Base-by-base conservation (phyloP, 163 green algal genomes). In the Smithsoniella earleae region DNA sequence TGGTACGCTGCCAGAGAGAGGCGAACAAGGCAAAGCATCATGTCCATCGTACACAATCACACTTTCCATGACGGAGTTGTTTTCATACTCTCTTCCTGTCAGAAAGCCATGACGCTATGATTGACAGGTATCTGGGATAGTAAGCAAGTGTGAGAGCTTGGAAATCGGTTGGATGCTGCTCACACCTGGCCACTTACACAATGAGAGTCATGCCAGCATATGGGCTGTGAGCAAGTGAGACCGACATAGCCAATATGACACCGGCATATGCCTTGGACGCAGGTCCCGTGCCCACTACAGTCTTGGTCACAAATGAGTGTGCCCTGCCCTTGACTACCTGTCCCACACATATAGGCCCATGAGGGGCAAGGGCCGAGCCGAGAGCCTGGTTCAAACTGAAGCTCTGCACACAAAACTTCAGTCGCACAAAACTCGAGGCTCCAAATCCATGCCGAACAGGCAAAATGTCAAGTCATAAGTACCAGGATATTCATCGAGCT, bases 151-250 rank as follows among this genome's bases (percentile, higher is more conserved):
- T n/a, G n/a, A n/a, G n/a, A n/a, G n/a, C n/a, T n/a, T n/a, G n/a
- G n/a, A n/a, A n/a, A n/a, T n/a, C n/a, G n/a, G n/a, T n/a, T n/a
- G n/a, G n/a, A n/a, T n/a, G n/a, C n/a, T n/a, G n/a, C n/a, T n/a
- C n/a, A n/a, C n/a, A n/a, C n/a, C n/a, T n/a, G n/a, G n/a, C n/a
- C n/a, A n/a, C n/a, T n/a, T n/a, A n/a, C n/a, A 13, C 58, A 69
- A 30, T 69, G 58, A 6, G n/a, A n/a, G 58, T 43, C 27, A 40
- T 69, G 30, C 58, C 58, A 69, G 58, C 58, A 69, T 30, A 69
- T 69, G 58, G 30, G 18, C 20, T 3, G n/a, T 5, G 1, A 30
- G 58, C 58, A 69, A n/a, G 58, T 43, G 25, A 6, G 10, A 31
- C 58, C 58, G 25, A 69, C 58, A 16, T 34, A 69, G 58, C 58